Evolutionary conservation across 2,329 filamentous ascomycete genomes (phyloP), one percentile per base, ranked within the genome.

Genomic region (Colletotrichum brevisporum): DNA sequence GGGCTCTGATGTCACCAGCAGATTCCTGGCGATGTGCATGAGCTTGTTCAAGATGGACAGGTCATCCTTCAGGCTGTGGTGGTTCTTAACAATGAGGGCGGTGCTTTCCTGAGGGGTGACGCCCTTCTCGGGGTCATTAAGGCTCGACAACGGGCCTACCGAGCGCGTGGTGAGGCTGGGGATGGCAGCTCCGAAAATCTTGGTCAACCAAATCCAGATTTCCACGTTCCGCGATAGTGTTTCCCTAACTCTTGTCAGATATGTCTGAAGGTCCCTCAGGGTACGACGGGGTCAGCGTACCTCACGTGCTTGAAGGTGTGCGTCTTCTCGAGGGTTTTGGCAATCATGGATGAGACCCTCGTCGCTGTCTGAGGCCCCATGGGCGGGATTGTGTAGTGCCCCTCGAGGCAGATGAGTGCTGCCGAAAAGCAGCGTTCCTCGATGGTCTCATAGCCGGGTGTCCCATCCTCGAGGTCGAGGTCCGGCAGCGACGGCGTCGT

Each of bases 11-110:
- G 89, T 90, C 36, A 91, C 89, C 26, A 91, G 82, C 69, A 91
- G 81, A 71, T 91, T 91, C 57, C 89, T 81, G 1, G 89, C 88
- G 74, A 91, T 90, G 70, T 91, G 88, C 86, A 91, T 88, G 67
- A 91, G 81, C 79, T 90, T 91, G 81, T 90, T 91, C 61, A 91
- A 81, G 67, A 89, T 86, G 61, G 88, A 86, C 64, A 91, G 78
- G 67, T 91, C 89, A 68, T 90, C 88, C 74, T 89, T 89, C 67
- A 91, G 83, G 27, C 83, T 82, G 6, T 82, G 83, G 74, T 90
- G 88, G 76, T 91, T 90, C 78, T 88, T 88, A 43, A 90, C 84
- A 69, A 91, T 90, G 45, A 91, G 80, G 16, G 85, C 83, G 1
- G 88, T 90, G 76, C 88, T 89, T 77, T 91, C 89, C 43, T 88